Conservation (phyloP, 2,329 filamentous ascomycete genomes). For the Trichoderma hamatum region DNA sequence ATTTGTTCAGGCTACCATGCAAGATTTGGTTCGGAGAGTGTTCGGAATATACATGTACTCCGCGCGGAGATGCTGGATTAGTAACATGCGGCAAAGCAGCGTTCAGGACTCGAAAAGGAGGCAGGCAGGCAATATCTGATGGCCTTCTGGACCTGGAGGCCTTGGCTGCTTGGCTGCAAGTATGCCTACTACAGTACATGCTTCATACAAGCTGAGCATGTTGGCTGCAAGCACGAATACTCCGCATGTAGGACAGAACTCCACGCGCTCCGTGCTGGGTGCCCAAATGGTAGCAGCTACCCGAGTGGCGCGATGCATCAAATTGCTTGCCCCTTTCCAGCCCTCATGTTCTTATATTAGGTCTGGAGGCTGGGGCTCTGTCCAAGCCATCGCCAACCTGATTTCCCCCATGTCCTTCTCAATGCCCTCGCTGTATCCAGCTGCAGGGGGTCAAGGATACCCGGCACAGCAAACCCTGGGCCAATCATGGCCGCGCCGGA, state of each 20-base stretch:
- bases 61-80: background rate
- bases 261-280: background rate
- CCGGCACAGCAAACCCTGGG: slow-evolving; percentile 9
- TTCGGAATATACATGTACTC: background rate
- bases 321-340: slow-evolving; percentile 12
- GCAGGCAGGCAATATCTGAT: background rate
- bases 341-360: slow-evolving; percentile 3
- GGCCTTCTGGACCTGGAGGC: background rate
- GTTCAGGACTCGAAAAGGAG: slow-evolving; percentile 5
- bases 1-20: background rate
- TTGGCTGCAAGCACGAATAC: background rate
- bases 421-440: background rate
- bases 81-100: background rate
- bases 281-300: background rate
- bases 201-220: background rate
- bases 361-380: background rate
- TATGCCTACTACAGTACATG: background rate
- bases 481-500: background rate
- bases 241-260: background rate
- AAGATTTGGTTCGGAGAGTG: background rate
- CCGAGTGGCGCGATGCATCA: slow-evolving; percentile 21
- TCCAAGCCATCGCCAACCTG: slow-evolving; percentile 8
- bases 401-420: background rate
- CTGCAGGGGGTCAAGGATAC: slow-evolving; percentile 10
- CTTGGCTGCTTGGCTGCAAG: background rate